Base-by-base conservation (phyloP, 1,284 basidiomycete genomes). In the Rhodotorula sp. region DNA sequence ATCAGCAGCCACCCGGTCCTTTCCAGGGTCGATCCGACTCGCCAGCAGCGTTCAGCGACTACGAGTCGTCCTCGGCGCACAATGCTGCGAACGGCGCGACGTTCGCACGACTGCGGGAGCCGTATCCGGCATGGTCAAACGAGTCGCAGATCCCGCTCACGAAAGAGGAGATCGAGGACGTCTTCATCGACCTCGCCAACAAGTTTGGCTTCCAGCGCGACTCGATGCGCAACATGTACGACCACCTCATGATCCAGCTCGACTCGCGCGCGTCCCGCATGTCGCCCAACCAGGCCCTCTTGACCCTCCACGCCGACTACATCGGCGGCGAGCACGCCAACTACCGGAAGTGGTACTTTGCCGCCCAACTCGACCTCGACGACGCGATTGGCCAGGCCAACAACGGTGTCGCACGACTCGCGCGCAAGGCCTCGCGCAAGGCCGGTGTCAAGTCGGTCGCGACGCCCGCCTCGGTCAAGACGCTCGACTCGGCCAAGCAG, bases 321-420 rank as follows among this genome's bases (percentile, higher is more conserved):
- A 98, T 99, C 79, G 96, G 96, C 60, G 95, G 96, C 7, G 76
- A 93, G 79, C 89, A 95, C 78, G 91, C 93, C 65, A 96, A 96
- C 83, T 96, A 96, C 82, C 90, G 94, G 73, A 95, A 94, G 82
- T 99, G 96, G 95, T 99, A 99, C 84, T 99, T 99, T 82, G 96
- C 95, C 27, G 94, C 95, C 32, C 95, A 99, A 81, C 90, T 99
- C 72, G 94, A 99, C 80, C 88, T 99, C 54, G 96, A 99, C 82
- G 95, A 99, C 78, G 95, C 94, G 62, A 90, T 99, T 70, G 96
- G 96, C 57, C 87, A 90, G 70, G 86, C 88, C 19, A 92, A 97
- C 79, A 92, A 96, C 79, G 76, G 72, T 46, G 86, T 96, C 39
- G 87, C 88, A 74, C 90, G 90, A 27, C 89, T 95, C 75, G 90